Base-by-base conservation (phyloP, 495 filamentous ascomycete genomes). In the Evernia prunastri region DNA sequence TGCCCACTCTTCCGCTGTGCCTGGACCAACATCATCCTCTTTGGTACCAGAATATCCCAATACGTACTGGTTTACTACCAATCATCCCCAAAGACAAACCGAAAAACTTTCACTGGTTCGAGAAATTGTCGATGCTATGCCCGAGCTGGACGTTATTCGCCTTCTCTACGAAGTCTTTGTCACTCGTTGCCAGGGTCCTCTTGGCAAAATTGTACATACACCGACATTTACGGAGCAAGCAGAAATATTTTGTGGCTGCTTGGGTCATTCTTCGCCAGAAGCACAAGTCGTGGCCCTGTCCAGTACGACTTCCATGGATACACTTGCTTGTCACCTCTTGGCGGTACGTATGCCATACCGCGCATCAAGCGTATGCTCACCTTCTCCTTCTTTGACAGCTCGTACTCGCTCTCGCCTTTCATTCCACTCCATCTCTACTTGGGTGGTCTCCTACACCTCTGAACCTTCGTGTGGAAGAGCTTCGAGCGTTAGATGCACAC, bases 161-260 rank as follows among this genome's bases (percentile, higher is more conserved):
- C 0, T 40, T 13, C 71, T 74, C 31, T 65, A 66, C 56, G 68
- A 72, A 29, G 60, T 70, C 42, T 73, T 74, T 56, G 27, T 68
- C 18, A 73, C 68, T 27, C 71, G 72, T 56, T 74, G 72, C 49
- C 72, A 73, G 53, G 69, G 63, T 1, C 68, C 72, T 7, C 63
- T 74, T 39, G 69, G 66, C 13, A 74, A 73, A 49, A 47, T 72
- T 0, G 53, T 73, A 0, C 69, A 72, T 47, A 72, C 69, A 0
- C 69, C 68, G 37, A 67, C 60, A 17, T 74, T 74, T 57, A 35
- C 68, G 58, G 53, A 62, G 29, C 67, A 71, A 49, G 63, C 58
- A 53, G 40, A 61, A 37, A 23, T 36, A 0, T 60, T 65, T 17
- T 39, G 51, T 18, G 18, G n/a, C 23, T 65, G 58, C 57, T 65